Evolutionary conservation across 1,139 yeast genomes (phyloP), one percentile per base, ranked within the genome.

Genomic region (Yamadazyma dendronema): DNA sequence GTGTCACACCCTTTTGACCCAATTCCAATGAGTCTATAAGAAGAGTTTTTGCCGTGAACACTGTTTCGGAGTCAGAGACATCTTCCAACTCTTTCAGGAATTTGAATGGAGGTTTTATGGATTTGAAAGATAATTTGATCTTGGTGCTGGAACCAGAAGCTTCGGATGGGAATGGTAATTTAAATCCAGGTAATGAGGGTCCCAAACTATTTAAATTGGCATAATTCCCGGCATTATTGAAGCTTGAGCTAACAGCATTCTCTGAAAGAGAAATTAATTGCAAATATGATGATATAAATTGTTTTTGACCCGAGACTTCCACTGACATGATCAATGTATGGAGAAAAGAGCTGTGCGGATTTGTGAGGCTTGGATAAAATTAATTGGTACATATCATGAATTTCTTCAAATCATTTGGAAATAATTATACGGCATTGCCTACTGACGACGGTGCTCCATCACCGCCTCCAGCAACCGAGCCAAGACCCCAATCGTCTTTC

Each of bases 101-200:
- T 48, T 65, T 68, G 53, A 48, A 64, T 1, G 77, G 77, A 1
- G 76, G 75, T 40, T 65, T 67, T 37, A 71, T 68, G 17, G 74
- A 67, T 49, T 69, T 69, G 49, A 70, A 58, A 2, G 56, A 49
- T 17, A 69, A 45, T 4, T 42, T 37, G 13, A 52, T 42, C n/a
- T 38, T 37, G 4, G 40, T 34, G 4, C 17, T 32, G 2, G 40
- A 22, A 12, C 41, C 31, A 2, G 40, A 22, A n/a, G 42, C 32
- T 9, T 41, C 38, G 24, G 27, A 23, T 4, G 76, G 76, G 29
- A 70, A 58, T 1, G 53, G 50, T 24, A 48, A 53, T 15, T 51
- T 49, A 30, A 59, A 46, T 27, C 53, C 48, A 17, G 75, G 74
- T 38, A 71, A 61, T 17, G 67, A 56, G 14, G 76, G 76, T 1